Base-by-base conservation (phyloP, 2,329 filamentous ascomycete species). In the Epichloe sibirici region DNA sequence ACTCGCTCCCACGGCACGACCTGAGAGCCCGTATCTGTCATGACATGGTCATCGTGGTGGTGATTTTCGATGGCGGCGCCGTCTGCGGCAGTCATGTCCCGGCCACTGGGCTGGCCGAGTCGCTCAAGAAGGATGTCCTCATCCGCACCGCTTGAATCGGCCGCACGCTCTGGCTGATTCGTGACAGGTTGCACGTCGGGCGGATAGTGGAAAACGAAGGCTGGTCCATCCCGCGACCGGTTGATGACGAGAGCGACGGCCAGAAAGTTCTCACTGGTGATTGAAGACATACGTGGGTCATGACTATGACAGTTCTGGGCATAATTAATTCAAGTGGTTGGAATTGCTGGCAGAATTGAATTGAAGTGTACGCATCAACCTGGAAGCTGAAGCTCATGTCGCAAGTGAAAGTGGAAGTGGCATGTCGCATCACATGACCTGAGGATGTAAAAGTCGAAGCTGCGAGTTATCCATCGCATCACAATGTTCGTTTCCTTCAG, bases 161-260 rank as follows among this genome's bases (percentile, higher is more conserved):
- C 63, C 15, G 65, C 56, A 15, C 34, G 44, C 28, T 62, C 63
- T 5, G 65, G 58, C n/a, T 66, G 64, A 31, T 68, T 66, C 15
- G 66, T 58, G 61, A 57, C 65, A 48, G 63, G 67, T 55, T 66
- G 64, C 44, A 79, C 73, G 46, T 71, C 66, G n/a, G 83, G 77
- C n/a, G 89, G 89, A 63, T 93, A 93, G 68, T 95, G 88, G 67
- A 90, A 95, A 61, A 93, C 85, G 61, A 93, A 85, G 57, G 83
- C 81, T 31, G 89, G 86, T 15, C 89, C 88, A 60, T 88, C 85
- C 58, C 85, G 82, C 37, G 86, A 87, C 58, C 86, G 79, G 61
- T 81, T 81, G 61, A 88, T 81, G 58, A 90, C 81, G 40, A 91
- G 78, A 49, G 88, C 81, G 53, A 91, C 81, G 43, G 83, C 86